Evolutionary conservation across 169 alveolate genomes (phyloP).

Genomic region (Plasmodium adleri): DNA sequence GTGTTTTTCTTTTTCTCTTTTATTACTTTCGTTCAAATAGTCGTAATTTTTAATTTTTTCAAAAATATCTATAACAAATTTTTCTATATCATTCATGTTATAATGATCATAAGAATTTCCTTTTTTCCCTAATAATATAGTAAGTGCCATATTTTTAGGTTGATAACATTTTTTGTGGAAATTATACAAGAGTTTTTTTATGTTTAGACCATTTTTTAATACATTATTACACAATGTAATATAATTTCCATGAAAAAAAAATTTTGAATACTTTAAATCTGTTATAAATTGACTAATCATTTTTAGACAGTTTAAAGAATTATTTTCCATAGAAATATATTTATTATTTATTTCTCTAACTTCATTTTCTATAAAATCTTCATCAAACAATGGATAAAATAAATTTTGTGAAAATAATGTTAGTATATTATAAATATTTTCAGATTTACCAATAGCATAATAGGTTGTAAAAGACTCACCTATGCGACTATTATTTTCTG

Average conservation of each 20-base stretch:
- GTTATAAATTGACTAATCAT: slow-evolving; percentile 48
- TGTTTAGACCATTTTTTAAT: slow-evolving; percentile 49
- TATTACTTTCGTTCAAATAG: slow-evolving; percentile 3
- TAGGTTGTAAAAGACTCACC: slow-evolving; percentile 53
- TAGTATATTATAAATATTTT: slow-evolving; percentile 56
- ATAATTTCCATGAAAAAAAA: slow-evolving; percentile 65
- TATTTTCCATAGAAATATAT: slow-evolving; percentile 63
- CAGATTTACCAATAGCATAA: slow-evolving; percentile 55
- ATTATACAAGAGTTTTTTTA: slow-evolving; percentile 45
- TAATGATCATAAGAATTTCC: slow-evolving; percentile 30
- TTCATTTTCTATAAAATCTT: slow-evolving; percentile 58
- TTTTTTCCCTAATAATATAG: slow-evolving; percentile 55
- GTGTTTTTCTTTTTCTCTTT: not conserved
- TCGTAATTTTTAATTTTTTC: slow-evolving; percentile 49
- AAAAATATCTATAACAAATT: slow-evolving; percentile 42
- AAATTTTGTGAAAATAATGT: slow-evolving; percentile 73
- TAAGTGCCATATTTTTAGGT: slow-evolving; percentile 72
- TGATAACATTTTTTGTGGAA: slow-evolving; percentile 70
- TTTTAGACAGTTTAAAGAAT: slow-evolving; percentile 46
- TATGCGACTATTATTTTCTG: slow-evolving; percentile 44
- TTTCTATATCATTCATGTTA: slow-evolving; percentile 70
- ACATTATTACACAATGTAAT: slow-evolving; percentile 68
- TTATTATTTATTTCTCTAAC: slow-evolving; percentile 55
- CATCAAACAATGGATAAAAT: slow-evolving; percentile 67
- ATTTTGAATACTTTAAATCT: slow-evolving; percentile 67